Base-by-base conservation (phyloP, 805 yeast genomes). In the Teunomyces lycoperdinae region DNA sequence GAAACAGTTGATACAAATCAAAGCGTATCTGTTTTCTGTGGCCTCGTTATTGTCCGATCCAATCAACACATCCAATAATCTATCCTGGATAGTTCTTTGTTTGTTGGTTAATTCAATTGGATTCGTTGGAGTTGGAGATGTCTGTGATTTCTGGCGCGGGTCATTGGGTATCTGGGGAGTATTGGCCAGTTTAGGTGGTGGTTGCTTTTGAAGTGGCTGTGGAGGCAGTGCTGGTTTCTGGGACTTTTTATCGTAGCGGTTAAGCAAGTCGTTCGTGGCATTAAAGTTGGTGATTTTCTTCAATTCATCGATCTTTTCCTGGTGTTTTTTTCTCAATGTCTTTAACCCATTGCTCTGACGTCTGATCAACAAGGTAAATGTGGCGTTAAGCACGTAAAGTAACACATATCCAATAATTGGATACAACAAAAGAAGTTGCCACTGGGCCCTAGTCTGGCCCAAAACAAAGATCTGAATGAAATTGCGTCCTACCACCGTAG, bases 281-380 rank as follows among this genome's bases (percentile, higher is more conserved):
- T 85, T 79, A 63, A 81, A 92, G 54, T 87, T 85, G 11, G 96
- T 87, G 58, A 80, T 75, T 48, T 77, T 72, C 64, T 87, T 87
- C 64, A 87, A 70, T 51, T 83, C 87, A 17, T 84, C 86, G 43
- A 87, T 74, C 60, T 83, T 81, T 24, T 65, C 64, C 47, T 70
- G 68, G 50, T 84, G 89, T 42, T 71, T 63, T 20, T 69, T 70
- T 47, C 68, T 65, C 45, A 83, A 63, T 35, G 46, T 34, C 28
- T 44, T 50, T 50, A 70, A 56, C 8, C 46, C 30, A 16, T 43
- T 52, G 26, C 58, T 52, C 48, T 62, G 59, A 49, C 57, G 53
- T n/a, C 50, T 52, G 26, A 65, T 56, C 43, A 64, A 50, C 36
- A 61, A 49, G 5, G 29, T 42, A 43, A 64, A 60, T 11, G 58